A percentile compares a stretch with the other conserved stretches of the same genome.
Conservation (phyloP, 371 early-diverging fungal species). For the Dichotomocladium elegans region DNA sequence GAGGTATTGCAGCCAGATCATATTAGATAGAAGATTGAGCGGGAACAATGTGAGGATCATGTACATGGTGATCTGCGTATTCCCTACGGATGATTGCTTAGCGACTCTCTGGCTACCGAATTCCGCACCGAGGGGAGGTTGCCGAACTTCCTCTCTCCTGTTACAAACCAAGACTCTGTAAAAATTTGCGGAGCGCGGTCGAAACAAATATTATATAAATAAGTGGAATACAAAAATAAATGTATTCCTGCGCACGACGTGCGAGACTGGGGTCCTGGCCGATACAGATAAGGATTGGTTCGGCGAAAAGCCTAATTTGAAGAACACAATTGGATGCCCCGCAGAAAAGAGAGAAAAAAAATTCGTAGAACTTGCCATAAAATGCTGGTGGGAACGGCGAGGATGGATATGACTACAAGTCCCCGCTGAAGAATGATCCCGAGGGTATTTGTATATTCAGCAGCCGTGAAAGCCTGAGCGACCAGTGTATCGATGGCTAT, state of each 20-base stretch:
- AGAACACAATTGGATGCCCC: neutral
- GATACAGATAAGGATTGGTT: constrained; percentile 22
- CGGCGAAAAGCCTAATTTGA: constrained; percentile 20
- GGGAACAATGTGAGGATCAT: constrained; percentile 26
- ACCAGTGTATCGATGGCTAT: constrained; percentile 43
- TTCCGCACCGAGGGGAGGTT: neutral
- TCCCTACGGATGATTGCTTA: too few relatives aligned
- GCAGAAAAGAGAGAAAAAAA: neutral
- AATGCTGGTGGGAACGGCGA: constrained; percentile 16
- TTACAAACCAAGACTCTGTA: constrained; percentile 32
- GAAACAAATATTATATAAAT: constrained; percentile 23
- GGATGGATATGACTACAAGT: constrained; percentile 23
- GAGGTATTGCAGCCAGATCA: constrained; percentile 24
- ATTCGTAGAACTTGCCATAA: constrained; percentile 20
- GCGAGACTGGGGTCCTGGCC: constrained; percentile 35
- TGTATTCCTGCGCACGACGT: constrained; percentile 23
- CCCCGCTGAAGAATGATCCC: constrained; percentile 39
- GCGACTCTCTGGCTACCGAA: too few relatives aligned
- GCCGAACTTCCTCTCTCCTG: too few relatives aligned
- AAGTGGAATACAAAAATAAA: constrained; percentile 21
- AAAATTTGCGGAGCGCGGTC: constrained; percentile 29
- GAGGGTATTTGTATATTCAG: constrained; percentile 23
- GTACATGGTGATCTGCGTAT: constrained; percentile 38
- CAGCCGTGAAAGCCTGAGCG: constrained; percentile 41
- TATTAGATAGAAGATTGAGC: constrained; percentile 25